A percentile compares a stretch with the other conserved stretches of the same genome.
Evolutionary conservation across 768 basidiomycete species (phyloP).

Genomic region (Kwoniella heveanensis): DNA sequence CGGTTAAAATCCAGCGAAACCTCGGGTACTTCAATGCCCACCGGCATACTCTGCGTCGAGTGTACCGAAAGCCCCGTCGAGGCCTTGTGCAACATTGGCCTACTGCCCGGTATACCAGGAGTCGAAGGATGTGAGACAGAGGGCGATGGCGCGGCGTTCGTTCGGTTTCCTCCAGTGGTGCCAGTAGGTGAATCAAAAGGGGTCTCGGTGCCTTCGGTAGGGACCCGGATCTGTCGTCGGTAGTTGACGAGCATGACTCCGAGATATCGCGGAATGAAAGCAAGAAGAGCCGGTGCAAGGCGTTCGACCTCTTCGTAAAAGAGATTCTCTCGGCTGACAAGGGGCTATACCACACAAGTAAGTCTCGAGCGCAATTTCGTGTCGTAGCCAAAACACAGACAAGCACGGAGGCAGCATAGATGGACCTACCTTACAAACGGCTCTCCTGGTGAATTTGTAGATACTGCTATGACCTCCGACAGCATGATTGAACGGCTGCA

Average conservation of each 20-base stretch:
- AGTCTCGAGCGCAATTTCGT: too few relatives aligned
- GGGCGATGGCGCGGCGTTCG: constrained; percentile 16
- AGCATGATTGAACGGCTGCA: constrained; percentile 94
- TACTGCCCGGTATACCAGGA: constrained; percentile 15
- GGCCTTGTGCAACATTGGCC: constrained; percentile 25
- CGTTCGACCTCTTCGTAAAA: constrained; percentile 97
- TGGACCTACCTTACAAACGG: constrained; percentile 96
- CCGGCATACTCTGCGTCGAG: constrained; percentile 41
- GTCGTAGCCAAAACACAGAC: too few relatives aligned
- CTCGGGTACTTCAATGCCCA: constrained; percentile 87
- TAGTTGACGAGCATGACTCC: constrained; percentile 99
- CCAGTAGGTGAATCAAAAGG: constrained; percentile 17
- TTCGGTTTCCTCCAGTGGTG: background rate
- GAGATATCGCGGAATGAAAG: constrained; percentile 95
- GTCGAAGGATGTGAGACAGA: constrained; percentile 36
- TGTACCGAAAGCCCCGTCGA: constrained; percentile 13
- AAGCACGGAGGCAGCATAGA: too few relatives aligned
- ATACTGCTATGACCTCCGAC: constrained; percentile 97
- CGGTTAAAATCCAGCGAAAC: constrained; percentile 87
- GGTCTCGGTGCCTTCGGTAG: constrained; percentile 29
- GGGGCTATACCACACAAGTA: too few relatives aligned
- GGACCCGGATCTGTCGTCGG: constrained; percentile 64
- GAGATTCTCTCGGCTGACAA: constrained; percentile 93
- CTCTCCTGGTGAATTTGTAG: constrained; percentile 95
- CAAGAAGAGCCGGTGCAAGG: constrained; percentile 85